Evolutionary conservation across 805 yeast species (phyloP).

Genomic region (Candida berthetii): DNA sequence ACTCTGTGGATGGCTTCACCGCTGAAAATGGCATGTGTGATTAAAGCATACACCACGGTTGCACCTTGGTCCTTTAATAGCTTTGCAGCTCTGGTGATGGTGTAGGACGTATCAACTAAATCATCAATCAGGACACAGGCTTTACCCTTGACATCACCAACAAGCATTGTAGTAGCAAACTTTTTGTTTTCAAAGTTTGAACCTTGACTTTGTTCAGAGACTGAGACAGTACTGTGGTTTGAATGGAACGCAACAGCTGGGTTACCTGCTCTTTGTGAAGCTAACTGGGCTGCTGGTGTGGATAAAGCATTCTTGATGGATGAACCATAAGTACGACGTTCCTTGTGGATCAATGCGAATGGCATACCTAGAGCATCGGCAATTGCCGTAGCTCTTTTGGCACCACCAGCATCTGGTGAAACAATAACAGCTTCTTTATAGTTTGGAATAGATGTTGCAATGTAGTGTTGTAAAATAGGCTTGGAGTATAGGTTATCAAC

Average conservation of each 20-base stretch:
- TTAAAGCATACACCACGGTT: slow-evolving; percentile 72
- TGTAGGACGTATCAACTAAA: slow-evolving; percentile 87
- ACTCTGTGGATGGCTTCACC: slow-evolving; percentile 85
- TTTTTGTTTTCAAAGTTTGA: slow-evolving; percentile 13
- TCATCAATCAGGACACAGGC: slow-evolving; percentile 93
- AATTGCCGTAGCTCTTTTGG: slow-evolving; percentile 89
- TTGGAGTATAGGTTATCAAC: slow-evolving; percentile 90
- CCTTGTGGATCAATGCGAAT: slow-evolving; percentile 94
- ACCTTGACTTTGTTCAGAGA: slow-evolving; percentile 10
- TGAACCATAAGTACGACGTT: slow-evolving; percentile 50
- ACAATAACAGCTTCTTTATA: slow-evolving; percentile 84
- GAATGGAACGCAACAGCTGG: slow-evolving; percentile 10
- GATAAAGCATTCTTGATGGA: slow-evolving; percentile 2
- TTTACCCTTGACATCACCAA: slow-evolving; percentile 86
- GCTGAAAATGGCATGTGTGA: slow-evolving; percentile 89
- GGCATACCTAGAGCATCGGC: slow-evolving; percentile 87
- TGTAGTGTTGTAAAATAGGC: slow-evolving; percentile 83
- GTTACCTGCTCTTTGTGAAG: slow-evolving; percentile 7
- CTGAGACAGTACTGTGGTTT: slow-evolving; percentile 16
- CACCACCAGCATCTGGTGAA: slow-evolving; percentile 99
- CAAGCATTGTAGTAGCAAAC: slow-evolving; percentile 88
- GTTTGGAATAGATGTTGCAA: slow-evolving; percentile 69
- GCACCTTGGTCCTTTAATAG: slow-evolving; percentile 93
- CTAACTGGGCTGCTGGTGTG: slow-evolving; percentile 11
- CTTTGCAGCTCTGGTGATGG: slow-evolving; percentile 89